phyloP scores from a whole-genome alignment of 768 basidiomycete species.

The Coprinopsis marcescibilis region DNA sequence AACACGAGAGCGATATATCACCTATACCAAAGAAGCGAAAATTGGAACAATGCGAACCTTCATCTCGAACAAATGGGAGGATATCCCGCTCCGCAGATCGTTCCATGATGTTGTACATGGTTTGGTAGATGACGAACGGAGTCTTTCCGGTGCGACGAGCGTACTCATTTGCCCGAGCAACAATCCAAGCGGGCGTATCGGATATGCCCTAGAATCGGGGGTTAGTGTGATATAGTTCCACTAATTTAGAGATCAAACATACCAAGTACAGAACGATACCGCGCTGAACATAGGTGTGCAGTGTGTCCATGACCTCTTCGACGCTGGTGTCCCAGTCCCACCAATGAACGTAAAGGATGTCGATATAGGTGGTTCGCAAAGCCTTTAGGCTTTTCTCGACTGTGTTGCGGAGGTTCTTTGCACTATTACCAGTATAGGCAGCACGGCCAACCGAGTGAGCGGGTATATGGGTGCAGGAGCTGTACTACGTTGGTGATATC shows the following conservation, averaged over 20 bases:
- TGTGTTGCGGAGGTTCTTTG: slow-evolving; percentile 37
- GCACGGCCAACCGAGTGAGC: slow-evolving; percentile 30
- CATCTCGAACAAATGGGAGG: slow-evolving; percentile 34
- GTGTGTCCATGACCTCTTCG: slow-evolving; percentile 50
- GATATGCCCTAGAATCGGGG: too few relatives aligned
- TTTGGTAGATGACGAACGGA: too few relatives aligned
- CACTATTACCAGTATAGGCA: slow-evolving; percentile 44
- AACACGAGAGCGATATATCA: too few relatives aligned
- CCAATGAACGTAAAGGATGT: slow-evolving; percentile 42
- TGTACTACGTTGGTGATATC: slow-evolving; percentile 24
- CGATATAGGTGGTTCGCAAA: slow-evolving; percentile 40
- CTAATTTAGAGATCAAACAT: too few relatives aligned
- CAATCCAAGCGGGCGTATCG: too few relatives aligned
- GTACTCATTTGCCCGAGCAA: too few relatives aligned
- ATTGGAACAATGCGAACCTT: too few relatives aligned
- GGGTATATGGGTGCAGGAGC: slow-evolving; percentile 18
- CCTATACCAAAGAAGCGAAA: too few relatives aligned
- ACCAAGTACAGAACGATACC: slow-evolving; percentile 49
- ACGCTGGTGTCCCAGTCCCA: slow-evolving; percentile 51
- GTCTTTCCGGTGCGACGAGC: too few relatives aligned
- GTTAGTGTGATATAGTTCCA: too few relatives aligned
- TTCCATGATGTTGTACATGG: too few relatives aligned
- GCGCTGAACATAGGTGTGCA: slow-evolving; percentile 44
- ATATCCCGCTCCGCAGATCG: too few relatives aligned
- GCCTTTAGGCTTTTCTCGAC: slow-evolving; percentile 40